These are phyloP conservation scores for Ruellia speciosa DNA, from an alignment of 305 asterid genomes.

Conservation along the genomic window DNA sequence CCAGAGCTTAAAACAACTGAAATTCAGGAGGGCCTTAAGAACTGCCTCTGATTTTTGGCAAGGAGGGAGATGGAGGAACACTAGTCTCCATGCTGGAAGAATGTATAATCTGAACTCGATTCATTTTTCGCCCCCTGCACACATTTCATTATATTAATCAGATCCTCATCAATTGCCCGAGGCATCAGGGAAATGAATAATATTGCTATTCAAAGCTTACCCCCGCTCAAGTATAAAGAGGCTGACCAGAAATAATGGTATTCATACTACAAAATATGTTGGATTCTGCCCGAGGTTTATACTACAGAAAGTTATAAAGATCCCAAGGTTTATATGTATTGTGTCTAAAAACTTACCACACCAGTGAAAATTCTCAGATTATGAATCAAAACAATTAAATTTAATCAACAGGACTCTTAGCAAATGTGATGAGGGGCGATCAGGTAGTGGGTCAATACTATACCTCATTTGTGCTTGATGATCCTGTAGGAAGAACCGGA, in stretches of 20 bases:
- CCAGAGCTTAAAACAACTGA: background rate
- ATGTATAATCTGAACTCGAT: slow-evolving; percentile 58
- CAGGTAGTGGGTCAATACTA: slow-evolving; percentile 25
- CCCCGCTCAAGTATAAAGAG: too few relatives aligned
- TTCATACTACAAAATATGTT: too few relatives aligned
- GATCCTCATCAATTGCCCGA: too few relatives aligned
- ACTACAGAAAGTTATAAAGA: too few relatives aligned
- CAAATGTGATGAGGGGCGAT: background rate
- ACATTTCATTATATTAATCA: background rate
- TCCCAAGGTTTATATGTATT: background rate
- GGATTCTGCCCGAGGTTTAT: too few relatives aligned
- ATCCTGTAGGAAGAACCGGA: slow-evolving; percentile 60
- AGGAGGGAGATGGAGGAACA: slow-evolving; percentile 3
- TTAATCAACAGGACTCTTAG: background rate
- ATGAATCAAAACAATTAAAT: slow-evolving; percentile 2
- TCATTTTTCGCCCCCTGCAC: slow-evolving; percentile 72
- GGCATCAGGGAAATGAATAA: too few relatives aligned
- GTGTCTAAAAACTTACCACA: background rate
- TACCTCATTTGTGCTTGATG: slow-evolving; percentile 71
- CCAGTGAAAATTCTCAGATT: slow-evolving; percentile 2
- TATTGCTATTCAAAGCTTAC: too few relatives aligned
- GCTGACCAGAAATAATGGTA: too few relatives aligned
- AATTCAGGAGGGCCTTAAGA: background rate
- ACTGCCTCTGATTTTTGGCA: background rate
- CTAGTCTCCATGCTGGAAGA: slow-evolving; percentile 69